A percentile compares a stretch with the other conserved stretches of the same genome.
Evolutionary conservation across 129 eudicot species (phyloP).

Genomic region (Calendula officinalis): DNA sequence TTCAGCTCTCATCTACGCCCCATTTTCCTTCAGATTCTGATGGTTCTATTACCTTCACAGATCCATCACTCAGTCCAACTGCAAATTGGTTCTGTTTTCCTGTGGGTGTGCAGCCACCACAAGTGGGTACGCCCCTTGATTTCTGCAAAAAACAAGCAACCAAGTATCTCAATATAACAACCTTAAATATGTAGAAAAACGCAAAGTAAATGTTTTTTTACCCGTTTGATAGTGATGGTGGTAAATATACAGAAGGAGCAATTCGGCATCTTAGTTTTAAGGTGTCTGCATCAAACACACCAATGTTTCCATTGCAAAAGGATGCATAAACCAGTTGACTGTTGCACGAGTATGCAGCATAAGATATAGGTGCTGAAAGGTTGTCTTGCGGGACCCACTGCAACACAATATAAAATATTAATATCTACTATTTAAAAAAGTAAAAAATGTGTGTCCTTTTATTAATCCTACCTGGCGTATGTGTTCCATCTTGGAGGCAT

Average conservation of each 20-base stretch:
- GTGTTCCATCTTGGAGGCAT: conserved; percentile 76
- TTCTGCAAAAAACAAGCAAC: conserved; percentile 42
- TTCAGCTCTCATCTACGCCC: conserved; percentile 55
- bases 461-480: conserved; percentile 54
- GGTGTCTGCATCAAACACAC: conserved; percentile 75
- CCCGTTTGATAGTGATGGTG: conserved; percentile 61
- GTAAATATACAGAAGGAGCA: conserved; percentile 64
- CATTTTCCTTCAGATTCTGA: conserved; percentile 64
- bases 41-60: conserved; percentile 80
- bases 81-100: conserved; percentile 82
- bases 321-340: conserved; percentile 71
- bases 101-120: conserved; percentile 85
- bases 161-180: not conserved
- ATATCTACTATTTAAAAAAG: not conserved
- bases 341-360: conserved; percentile 82
- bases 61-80: conserved; percentile 74
- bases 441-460: too few species aligned
- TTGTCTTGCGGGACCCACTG: conserved; percentile 82
- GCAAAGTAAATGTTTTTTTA: conserved; percentile 33
- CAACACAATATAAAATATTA: conserved; percentile 4
- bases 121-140: conserved; percentile 55
- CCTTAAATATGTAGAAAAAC: not conserved
- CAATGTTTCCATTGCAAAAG: conserved; percentile 74
- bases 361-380: conserved; percentile 76
- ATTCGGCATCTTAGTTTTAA: conserved; percentile 70